Base-by-base conservation (phyloP, 257 asterid genomes). In the Hygrophila difformis region DNA sequence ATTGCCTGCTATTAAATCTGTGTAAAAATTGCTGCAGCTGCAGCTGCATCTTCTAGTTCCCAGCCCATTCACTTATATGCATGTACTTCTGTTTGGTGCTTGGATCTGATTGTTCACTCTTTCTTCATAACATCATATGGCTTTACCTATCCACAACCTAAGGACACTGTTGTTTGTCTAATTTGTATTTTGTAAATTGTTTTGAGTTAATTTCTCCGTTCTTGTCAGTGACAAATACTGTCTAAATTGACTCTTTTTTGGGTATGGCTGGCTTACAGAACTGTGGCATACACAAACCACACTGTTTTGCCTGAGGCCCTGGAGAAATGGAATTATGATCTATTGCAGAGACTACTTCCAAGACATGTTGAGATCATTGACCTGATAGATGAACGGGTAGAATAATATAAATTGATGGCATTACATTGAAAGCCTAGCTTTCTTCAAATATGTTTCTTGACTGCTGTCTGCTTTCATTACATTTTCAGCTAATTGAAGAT, bases 301-400 rank as follows among this genome's bases (percentile, higher is more conserved):
- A 79, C 89, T 12, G 89, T 79, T 62, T 72, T 72, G 17, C 89
- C 89, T 1, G 82, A 79, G 72, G 89, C 89, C 39, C 64, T 79
- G 47, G 82, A 79, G 81, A 79, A 75, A 53, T 75, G 84, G 84
- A 66, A 70, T 57, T 60, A 61, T 48, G 23, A 64, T 57, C 74
- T 75, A 52, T 70, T 79, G 18, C 53, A 67, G 47, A 50, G 71
- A 53, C 68, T 79, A 50, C 81, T 79, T 41, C 89, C 89, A 45
- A 66, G 89, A 10, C 89, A 79, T 29, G 69, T 78, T 65, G 78
- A 78, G 44, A 78, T 78, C 64, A 78, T 74, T 48, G 55, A 56
- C 51, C 35, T 62, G 74, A 74, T 78, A 18, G 87, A 78, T 51
- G 73, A 65, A 60, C 80, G 74, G 83, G 87, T 77, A 67, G 31